phyloP scores from a whole-genome alignment of 1,139 yeast genomes.

The Hemisphaericaspora xylanilytica region DNA sequence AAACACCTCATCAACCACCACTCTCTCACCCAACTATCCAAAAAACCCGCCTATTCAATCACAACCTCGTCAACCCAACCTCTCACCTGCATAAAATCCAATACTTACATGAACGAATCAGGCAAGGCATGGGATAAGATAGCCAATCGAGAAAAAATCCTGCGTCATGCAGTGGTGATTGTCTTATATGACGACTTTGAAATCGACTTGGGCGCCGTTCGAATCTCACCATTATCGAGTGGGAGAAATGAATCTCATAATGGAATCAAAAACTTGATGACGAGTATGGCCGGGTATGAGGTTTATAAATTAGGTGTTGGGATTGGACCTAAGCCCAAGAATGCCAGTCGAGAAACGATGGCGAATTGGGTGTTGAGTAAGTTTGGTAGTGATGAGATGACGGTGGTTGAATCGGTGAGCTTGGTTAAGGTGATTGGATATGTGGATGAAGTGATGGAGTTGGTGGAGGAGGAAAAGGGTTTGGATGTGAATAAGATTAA shows the following conservation, averaged over 20 bases:
- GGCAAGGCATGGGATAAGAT: constrained; percentile 29
- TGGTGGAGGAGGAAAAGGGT: constrained; percentile 14
- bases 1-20: constrained; percentile 25
- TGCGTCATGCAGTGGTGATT: constrained; percentile 19
- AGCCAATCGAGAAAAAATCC: constrained; percentile 18
- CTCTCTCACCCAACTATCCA: constrained; percentile 24
- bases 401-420: constrained; percentile 15
- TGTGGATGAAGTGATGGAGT: constrained; percentile 19
- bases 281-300: constrained; percentile 8
- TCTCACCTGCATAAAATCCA: constrained; percentile 34
- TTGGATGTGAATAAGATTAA: constrained; percentile 23
- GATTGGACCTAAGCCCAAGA: constrained; percentile 44
- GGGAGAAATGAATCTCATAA: constrained; percentile 43
- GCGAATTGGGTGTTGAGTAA: constrained; percentile 40
- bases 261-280: constrained; percentile 33
- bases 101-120: constrained; percentile 43
- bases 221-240: too few relatives aligned
- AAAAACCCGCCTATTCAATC: constrained; percentile 24
- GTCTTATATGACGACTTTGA: constrained; percentile 46
- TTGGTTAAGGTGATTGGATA: constrained; percentile 20
- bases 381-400: constrained; percentile 22
- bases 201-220: constrained; percentile 26
- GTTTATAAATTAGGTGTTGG: constrained; percentile 40
- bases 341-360: constrained; percentile 35
- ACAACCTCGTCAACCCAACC: constrained; percentile 20